Conservation (phyloP, 2,329 filamentous ascomycete genomes). For the Zymoseptoria passerinii region DNA sequence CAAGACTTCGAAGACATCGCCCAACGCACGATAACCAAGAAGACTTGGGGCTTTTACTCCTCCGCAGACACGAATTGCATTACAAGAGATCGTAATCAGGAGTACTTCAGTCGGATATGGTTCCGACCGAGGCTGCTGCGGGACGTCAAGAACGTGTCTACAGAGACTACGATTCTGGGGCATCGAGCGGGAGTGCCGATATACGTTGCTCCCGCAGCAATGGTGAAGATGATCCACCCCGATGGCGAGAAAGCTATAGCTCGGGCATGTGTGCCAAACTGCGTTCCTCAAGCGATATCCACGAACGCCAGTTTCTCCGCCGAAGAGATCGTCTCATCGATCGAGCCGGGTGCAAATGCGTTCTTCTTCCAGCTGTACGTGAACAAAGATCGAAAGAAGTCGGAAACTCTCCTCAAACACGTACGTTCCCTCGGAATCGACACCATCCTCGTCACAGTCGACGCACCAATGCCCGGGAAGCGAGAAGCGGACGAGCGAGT, state of each 20-base stretch:
- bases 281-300: constrained; percentile 25
- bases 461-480: constrained; percentile 51
- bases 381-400: constrained; percentile 47
- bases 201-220: constrained; percentile 31
- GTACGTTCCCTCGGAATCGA: constrained; percentile 42
- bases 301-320: constrained; percentile 29
- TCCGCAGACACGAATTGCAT: constrained; percentile 44
- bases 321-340: constrained; percentile 24
- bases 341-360: constrained; percentile 20
- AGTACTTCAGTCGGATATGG: constrained; percentile 38
- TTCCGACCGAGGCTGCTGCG: constrained; percentile 41
- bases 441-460: constrained; percentile 52
- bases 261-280: constrained; percentile 20
- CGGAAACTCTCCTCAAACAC: constrained; percentile 41
- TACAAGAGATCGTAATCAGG: constrained; percentile 38
- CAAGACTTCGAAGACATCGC: constrained; percentile 41
- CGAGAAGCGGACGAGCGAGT: constrained; percentile 42
- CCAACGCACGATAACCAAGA: constrained; percentile 28
- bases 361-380: constrained; percentile 57
- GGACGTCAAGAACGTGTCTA: constrained; percentile 31
- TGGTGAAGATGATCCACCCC: constrained; percentile 31
- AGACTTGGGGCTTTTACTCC: constrained; percentile 41
- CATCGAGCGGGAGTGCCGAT: constrained; percentile 28
- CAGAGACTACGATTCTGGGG: constrained; percentile 30
- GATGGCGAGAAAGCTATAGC: constrained; percentile 34